phyloP scores from a whole-genome alignment of 495 filamentous ascomycete genomes.

The Acidiella bohemica region DNA sequence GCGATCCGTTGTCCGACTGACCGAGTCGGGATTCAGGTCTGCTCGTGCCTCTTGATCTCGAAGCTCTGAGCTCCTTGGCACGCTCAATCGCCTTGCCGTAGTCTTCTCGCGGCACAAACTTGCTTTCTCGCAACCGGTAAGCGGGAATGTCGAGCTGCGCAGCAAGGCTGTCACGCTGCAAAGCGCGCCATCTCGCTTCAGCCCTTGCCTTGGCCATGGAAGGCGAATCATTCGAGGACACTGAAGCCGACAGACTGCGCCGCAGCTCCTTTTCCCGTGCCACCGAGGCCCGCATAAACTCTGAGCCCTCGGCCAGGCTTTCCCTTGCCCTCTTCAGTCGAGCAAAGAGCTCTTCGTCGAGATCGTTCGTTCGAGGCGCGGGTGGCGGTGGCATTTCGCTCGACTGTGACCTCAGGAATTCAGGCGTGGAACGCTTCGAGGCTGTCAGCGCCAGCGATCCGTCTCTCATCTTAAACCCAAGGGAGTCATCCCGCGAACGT shows the following conservation, averaged over 20 bases:
- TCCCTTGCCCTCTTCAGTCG: conserved; percentile 18
- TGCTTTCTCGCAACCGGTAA: conserved; percentile 20
- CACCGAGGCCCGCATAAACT: conserved; percentile 1
- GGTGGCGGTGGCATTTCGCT: conserved; percentile 8
- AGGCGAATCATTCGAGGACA: conserved; percentile 14
- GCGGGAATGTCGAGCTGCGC: conserved; percentile 10
- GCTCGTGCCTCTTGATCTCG: conserved; percentile 11
- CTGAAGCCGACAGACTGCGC: conserved; percentile 2
- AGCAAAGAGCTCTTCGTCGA: conserved; percentile 26
- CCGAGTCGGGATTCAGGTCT: conserved; percentile 3
- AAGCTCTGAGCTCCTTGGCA: conserved; percentile 10
- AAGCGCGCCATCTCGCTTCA: conserved; percentile 12
- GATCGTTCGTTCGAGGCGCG: conserved; percentile 1
- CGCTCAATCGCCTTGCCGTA: conserved; percentile 24
- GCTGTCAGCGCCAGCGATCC: too few relatives aligned
- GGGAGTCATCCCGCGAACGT: not conserved
- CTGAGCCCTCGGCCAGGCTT: conserved; percentile 14
- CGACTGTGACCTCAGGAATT: not conserved
- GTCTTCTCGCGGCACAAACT: conserved; percentile 27
- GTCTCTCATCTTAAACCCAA: not conserved
- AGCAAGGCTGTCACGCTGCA: not conserved
- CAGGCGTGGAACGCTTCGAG: not conserved
- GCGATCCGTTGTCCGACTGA: too few relatives aligned
- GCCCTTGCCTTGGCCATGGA: conserved; percentile 12
- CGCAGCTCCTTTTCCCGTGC: conserved; percentile 3